These are phyloP conservation scores for Chaetomiaceae sp. DNA, from an alignment of 2,329 filamentous ascomycete species.

Conservation along the genomic window DNA sequence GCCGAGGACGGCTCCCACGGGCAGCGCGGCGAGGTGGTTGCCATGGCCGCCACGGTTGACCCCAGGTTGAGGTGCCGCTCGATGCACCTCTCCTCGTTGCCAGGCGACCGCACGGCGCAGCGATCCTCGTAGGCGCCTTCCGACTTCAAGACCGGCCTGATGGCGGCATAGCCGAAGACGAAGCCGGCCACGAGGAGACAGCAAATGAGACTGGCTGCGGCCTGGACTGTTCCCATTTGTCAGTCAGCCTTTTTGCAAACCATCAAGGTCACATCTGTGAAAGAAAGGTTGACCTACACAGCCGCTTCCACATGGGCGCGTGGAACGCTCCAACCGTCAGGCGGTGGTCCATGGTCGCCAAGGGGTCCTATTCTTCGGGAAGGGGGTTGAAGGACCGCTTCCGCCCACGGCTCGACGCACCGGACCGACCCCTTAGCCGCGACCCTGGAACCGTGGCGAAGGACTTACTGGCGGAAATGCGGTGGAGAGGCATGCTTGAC, in stretches of 20 bases:
- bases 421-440: constrained; percentile 39
- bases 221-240: constrained; percentile 31
- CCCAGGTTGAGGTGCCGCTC: constrained; percentile 75
- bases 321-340: constrained; percentile 50
- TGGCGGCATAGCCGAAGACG: constrained; percentile 78
- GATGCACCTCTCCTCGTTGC: constrained; percentile 39
- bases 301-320: constrained; percentile 50
- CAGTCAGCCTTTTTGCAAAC: not conserved
- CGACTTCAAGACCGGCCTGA: constrained; percentile 73
- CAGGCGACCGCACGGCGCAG: constrained; percentile 44
- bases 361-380: constrained; percentile 47
- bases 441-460: constrained; percentile 40
- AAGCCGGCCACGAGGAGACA: constrained; percentile 64
- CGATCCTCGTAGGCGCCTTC: constrained; percentile 66
- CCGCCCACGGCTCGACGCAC: constrained; percentile 44
- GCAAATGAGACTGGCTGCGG: constrained; percentile 36
- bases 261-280: not conserved
- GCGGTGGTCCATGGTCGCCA: constrained; percentile 37
- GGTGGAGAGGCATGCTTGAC: constrained; percentile 49
- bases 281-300: constrained; percentile 40
- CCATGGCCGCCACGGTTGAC: constrained; percentile 86
- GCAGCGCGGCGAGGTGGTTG: constrained; percentile 78
- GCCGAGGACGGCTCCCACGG: constrained; percentile 81
- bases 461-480: constrained; percentile 50
- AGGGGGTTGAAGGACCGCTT: constrained; percentile 52